Base-by-base conservation (phyloP, 495 filamentous ascomycete genomes). In the Hypoxylon intermedium region DNA sequence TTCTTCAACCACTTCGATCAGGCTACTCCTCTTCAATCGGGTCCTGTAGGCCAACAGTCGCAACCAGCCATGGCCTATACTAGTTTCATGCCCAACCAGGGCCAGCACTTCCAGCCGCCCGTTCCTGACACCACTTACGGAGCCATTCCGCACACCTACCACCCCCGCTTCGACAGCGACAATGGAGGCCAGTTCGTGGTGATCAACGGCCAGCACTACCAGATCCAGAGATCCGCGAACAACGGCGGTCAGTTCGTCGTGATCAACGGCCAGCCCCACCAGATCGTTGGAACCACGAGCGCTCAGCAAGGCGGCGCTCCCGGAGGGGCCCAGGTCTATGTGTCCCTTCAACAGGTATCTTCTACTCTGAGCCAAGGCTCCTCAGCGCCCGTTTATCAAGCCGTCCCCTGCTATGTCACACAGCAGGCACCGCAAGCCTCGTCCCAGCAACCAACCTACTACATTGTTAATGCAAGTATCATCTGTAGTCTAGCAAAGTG, bases 41-140 rank as follows among this genome's bases (percentile, higher is more conserved):
- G 16, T 37, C 50, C 55, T 23, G 50, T 16, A 40, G 30, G 38
- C 16, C 34, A 44, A 15, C 50, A 52, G 19, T 37, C 38, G 20
- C 11, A 28, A 2, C 19, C 50, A 24, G 46, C 6, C 23, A 65
- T 65, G 62, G 37, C 49, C 0, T 65, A 66, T 33, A 43, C 38
- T 52, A 40, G 50, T 23, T 37, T 55, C 47, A 65, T 63, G 59
- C 67, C 67, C 43, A 48, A 65, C 56, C 54, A 58, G 28, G 67
- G 74, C 58, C 54, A 70, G 16, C 73, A 77, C 67, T 80, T 73
- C 52, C 77, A 81, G 47, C 81, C 79, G 1, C 79, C 77, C 16
- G 75, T 78, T 13, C 74, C 74, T 23, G 74, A 76, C 23, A 80
- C 79, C 16, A 74, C 71, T 23, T 65, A 68, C 50, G 81, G 79